phyloP scores from a whole-genome alignment of 2,329 filamentous ascomycete genomes.

The Apiospora sp. region DNA sequence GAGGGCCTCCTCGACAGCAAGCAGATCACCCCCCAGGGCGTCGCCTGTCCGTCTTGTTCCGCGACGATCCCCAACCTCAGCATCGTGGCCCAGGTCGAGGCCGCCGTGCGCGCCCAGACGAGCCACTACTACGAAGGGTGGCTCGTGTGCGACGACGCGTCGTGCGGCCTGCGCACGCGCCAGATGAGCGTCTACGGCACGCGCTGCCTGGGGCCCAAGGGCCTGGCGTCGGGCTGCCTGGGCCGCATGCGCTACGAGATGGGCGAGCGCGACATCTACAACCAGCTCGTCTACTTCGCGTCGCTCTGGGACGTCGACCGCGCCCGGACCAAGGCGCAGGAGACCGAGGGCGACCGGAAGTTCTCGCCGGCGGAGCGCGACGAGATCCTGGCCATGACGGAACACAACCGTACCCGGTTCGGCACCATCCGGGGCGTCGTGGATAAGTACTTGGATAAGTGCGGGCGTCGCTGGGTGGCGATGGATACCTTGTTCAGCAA shows the following conservation, averaged over 20 bases:
- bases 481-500: constrained; percentile 88
- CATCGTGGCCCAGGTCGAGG: constrained; percentile 86
- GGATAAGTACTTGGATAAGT: constrained; percentile 86
- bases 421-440: constrained; percentile 78
- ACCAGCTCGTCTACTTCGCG: constrained; percentile 89
- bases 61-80: constrained; percentile 73
- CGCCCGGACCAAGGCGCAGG: constrained; percentile 61
- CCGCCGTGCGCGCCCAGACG: constrained; percentile 79
- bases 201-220: constrained; percentile 86
- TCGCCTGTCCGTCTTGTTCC: constrained; percentile 77
- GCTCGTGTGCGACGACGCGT: constrained; percentile 88
- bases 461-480: constrained; percentile 89
- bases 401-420: constrained; percentile 85
- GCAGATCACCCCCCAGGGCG: constrained; percentile 63
- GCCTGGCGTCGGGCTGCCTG: constrained; percentile 82
- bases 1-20: constrained; percentile 68
- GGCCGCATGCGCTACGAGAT: constrained; percentile 91
- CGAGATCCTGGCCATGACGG: constrained; percentile 74
- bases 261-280: constrained; percentile 89
- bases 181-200: constrained; percentile 94
- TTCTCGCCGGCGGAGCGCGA: constrained; percentile 62
- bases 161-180: constrained; percentile 85
- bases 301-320: constrained; percentile 90
- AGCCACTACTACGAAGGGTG: constrained; percentile 91
- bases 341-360: constrained; percentile 44